Evolutionary conservation across 345 rosid species (phyloP).

Genomic region (Eucalyptus victrix): DNA sequence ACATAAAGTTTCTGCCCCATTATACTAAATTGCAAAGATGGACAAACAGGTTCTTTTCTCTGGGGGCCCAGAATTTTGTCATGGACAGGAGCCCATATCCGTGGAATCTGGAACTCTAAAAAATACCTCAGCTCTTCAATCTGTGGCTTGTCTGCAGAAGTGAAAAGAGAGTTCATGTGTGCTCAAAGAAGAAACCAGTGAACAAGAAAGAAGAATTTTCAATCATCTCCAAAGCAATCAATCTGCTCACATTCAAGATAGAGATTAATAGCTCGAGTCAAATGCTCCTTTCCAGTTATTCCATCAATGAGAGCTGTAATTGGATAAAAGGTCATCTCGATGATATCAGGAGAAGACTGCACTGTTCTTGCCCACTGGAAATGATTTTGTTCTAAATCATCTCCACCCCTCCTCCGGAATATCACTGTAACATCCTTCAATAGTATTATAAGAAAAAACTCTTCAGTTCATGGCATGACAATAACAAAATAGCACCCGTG

Average conservation of each 20-base stretch:
- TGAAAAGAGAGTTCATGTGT: not conserved
- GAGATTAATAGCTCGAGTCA: conserved; percentile 46
- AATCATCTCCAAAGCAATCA: not conserved
- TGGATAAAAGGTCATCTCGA: conserved; percentile 61
- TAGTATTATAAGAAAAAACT: not conserved
- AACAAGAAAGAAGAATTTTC: not conserved
- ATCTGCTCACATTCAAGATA: conserved; percentile 56
- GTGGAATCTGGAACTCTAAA: conserved; percentile 65
- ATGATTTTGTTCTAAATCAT: conserved; percentile 62
- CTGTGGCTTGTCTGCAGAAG: conserved; percentile 52
- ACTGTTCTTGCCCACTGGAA: conserved; percentile 52
- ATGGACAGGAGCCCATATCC: conserved; percentile 59
- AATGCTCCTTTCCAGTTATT: conserved; percentile 49
- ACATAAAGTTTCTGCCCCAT: conserved; percentile 70
- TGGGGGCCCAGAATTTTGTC: conserved; percentile 47
- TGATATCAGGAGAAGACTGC: conserved; percentile 50
- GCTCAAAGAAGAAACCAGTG: not conserved
- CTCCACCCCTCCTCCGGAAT: conserved; percentile 73
- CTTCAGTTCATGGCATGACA: not conserved
- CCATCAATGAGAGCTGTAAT: conserved; percentile 51
- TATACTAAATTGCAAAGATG: conserved; percentile 65
- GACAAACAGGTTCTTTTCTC: conserved; percentile 78
- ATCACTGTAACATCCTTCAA: conserved; percentile 59
- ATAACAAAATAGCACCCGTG: not conserved
- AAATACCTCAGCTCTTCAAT: conserved; percentile 67